These are phyloP conservation scores for Aureobasidium sp. DNA, from an alignment of 2,329 filamentous ascomycete species.

Conservation along the genomic window DNA sequence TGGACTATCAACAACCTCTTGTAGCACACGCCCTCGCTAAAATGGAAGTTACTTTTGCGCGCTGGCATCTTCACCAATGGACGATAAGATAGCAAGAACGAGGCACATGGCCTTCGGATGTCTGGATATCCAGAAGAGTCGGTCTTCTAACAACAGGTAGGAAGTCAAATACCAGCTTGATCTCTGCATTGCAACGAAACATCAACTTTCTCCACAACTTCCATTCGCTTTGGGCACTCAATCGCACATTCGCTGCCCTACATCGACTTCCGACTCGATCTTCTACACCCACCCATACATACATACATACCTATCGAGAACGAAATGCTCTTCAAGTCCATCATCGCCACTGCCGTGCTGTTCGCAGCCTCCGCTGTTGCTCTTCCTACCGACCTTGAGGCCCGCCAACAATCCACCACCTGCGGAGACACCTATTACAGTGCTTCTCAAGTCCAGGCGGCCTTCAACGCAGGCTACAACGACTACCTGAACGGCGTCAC, in stretches of 20 bases:
- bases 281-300: background rate
- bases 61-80: background rate
- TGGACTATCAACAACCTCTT: background rate
- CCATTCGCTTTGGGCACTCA: background rate
- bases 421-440: constrained; percentile 49
- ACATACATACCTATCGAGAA: background rate
- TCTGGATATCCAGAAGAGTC: background rate
- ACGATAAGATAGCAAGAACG: background rate
- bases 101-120: background rate
- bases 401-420: constrained; percentile 39
- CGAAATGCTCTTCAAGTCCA: constrained; percentile 21
- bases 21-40: background rate
- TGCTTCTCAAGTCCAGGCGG: constrained; percentile 39
- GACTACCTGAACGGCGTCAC: constrained; percentile 30
- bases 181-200: background rate
- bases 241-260: background rate
- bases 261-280: background rate
- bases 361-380: constrained; percentile 22
- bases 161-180: constrained; percentile 1
- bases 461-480: constrained; percentile 43
- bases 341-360: constrained; percentile 20
- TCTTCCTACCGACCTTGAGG: constrained; percentile 16
- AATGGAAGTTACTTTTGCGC: background rate
- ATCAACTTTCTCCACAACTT: background rate
- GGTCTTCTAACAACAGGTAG: background rate